Percentiles rank a stretch among this genome's conserved stretches.
These are phyloP conservation scores for Hypoxylon sp. DNA, from an alignment of 2,329 filamentous ascomycete species.

Conservation along the genomic window DNA sequence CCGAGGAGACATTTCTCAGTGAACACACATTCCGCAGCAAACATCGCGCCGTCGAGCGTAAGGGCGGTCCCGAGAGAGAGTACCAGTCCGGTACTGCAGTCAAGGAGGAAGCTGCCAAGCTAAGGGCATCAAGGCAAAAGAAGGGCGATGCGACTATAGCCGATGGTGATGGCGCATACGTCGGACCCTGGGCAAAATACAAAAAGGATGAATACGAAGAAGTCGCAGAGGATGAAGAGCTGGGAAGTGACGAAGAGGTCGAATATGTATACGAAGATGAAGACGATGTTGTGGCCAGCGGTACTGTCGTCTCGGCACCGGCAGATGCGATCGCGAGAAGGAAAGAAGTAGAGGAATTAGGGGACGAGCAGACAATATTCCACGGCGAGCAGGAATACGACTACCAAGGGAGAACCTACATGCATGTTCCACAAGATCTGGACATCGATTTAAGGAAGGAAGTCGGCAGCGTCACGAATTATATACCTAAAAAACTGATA, in stretches of 20 bases:
- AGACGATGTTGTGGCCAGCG: conserved; percentile 74
- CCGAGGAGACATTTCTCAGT: conserved; percentile 89
- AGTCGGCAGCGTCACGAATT: conserved; percentile 85
- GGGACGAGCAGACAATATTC: conserved; percentile 87
- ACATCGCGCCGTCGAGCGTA: conserved; percentile 85
- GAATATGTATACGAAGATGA: conserved; percentile 84
- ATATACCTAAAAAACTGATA: conserved; percentile 92
- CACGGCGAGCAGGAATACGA: conserved; percentile 87
- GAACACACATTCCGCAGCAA: conserved; percentile 91
- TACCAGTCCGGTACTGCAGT: conserved; percentile 67
- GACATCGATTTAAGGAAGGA: conserved; percentile 89
- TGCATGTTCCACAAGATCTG: conserved; percentile 95
- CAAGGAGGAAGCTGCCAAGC: conserved; percentile 78
- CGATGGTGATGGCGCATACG: conserved; percentile 88
- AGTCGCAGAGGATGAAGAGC: conserved; percentile 79
- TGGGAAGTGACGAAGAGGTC: conserved; percentile 84
- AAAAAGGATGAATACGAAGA: conserved; percentile 79
- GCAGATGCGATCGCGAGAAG: conserved; percentile 67
- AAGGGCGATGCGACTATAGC: conserved; percentile 88
- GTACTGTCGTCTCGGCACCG: conserved; percentile 71
- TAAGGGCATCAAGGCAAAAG: conserved; percentile 82
- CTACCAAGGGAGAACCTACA: conserved; percentile 96
- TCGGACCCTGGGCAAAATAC: conserved; percentile 95
- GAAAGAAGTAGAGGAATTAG: conserved; percentile 71
- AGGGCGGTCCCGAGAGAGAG: conserved; percentile 70